Conservation (phyloP, 2,329 filamentous ascomycete species). For the Aureobasidium uvarum region DNA sequence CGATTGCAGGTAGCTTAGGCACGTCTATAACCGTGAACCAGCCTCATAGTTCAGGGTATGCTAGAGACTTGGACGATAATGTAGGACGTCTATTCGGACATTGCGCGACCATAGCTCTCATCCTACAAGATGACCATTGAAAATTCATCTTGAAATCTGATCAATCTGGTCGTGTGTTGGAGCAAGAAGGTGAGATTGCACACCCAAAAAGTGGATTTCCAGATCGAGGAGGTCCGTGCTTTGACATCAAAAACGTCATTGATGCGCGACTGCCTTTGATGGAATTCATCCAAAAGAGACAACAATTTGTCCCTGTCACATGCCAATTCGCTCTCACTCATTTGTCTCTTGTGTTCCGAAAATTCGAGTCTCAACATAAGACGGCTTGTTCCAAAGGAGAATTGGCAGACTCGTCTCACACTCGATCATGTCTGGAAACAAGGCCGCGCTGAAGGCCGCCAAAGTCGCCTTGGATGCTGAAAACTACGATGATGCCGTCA, state of each 20-base stretch:
- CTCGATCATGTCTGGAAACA: constrained; percentile 44
- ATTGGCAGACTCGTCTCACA: background rate
- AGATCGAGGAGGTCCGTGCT: background rate
- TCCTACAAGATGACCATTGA: too few species aligned
- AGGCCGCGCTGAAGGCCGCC: constrained; percentile 77
- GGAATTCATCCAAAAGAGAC: constrained; percentile 3
- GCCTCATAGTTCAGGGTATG: too few species aligned
- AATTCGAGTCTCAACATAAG: background rate
- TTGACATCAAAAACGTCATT: constrained; percentile 14
- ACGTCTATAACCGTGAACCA: too few species aligned
- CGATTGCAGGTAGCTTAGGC: too few species aligned
- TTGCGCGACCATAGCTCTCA: too few species aligned
- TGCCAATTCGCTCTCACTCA: constrained; percentile 1
- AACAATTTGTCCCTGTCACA: constrained; percentile 17
- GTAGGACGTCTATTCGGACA: too few species aligned
- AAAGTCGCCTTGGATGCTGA: constrained; percentile 73
- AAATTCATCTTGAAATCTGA: too few species aligned
- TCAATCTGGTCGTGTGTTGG: too few species aligned
- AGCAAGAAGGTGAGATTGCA: too few species aligned
- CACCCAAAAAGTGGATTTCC: background rate
- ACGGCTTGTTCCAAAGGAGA: too few species aligned
- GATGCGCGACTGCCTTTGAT: background rate
- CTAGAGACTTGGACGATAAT: too few species aligned
- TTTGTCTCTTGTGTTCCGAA: background rate
- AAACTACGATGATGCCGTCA: constrained; percentile 73